Conservation (phyloP, 768 basidiomycete species). For the Lentinula lateritia region DNA sequence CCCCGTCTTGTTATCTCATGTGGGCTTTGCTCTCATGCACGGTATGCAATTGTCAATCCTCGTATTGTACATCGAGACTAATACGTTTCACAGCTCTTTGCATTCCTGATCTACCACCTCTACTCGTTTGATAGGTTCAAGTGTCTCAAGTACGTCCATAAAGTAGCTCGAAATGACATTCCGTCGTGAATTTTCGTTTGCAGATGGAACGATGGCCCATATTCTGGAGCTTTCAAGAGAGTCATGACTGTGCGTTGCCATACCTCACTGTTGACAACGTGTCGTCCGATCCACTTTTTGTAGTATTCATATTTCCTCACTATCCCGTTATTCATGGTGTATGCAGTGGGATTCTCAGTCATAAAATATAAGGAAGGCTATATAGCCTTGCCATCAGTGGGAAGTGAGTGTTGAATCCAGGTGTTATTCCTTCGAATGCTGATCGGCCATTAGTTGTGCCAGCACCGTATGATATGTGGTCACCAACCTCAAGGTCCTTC, state of each 20-base stretch:
- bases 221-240: constrained; percentile 73
- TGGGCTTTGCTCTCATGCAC: constrained; percentile 52
- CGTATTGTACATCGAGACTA: background rate
- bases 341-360: constrained; percentile 54
- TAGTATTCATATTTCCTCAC: constrained; percentile 70
- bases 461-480: constrained; percentile 60
- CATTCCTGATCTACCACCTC: constrained; percentile 65
- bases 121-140: constrained; percentile 80
- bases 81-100: constrained; percentile 37
- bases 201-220: constrained; percentile 65
- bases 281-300: background rate
- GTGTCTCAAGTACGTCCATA: constrained; percentile 50
- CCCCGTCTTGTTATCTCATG: constrained; percentile 54
- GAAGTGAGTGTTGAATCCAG: constrained; percentile 38
- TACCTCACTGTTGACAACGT: background rate
- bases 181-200: background rate
- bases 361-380: constrained; percentile 77
- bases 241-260: constrained; percentile 66
- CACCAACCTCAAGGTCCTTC: constrained; percentile 31
- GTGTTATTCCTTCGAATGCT: background rate
- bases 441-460: constrained; percentile 48
- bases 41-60: constrained; percentile 26
- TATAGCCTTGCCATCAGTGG: constrained; percentile 32
- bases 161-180: background rate
- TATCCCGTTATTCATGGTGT: constrained; percentile 54